Evolutionary conservation across 2,329 filamentous ascomycete genomes (phyloP).

Genomic region (Ilyonectria mors-panacis): DNA sequence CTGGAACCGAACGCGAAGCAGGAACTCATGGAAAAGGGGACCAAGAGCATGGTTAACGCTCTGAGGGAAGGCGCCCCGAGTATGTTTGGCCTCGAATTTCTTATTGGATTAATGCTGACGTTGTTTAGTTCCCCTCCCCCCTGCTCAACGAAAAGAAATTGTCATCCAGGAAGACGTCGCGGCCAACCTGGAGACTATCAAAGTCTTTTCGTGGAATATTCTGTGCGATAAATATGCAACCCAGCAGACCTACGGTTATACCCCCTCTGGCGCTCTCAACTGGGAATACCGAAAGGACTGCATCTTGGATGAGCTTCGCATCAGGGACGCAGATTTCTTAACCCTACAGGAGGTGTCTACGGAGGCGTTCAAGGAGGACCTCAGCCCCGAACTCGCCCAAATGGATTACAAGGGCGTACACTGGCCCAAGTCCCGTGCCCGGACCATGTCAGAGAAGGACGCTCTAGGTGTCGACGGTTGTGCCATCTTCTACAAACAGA

Average conservation of each 20-base stretch:
- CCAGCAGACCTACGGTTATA: conserved; percentile 88
- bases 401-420: conserved; percentile 95
- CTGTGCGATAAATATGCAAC: conserved; percentile 96
- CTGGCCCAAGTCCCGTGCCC: conserved; percentile 90
- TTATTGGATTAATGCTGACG: conserved; percentile 39
- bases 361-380: conserved; percentile 92
- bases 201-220: conserved; percentile 94
- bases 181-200: conserved; percentile 77
- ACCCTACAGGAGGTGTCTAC: conserved; percentile 95
- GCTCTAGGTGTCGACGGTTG: conserved; percentile 94
- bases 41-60: conserved; percentile 85
- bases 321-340: conserved; percentile 88
- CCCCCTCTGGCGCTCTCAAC: conserved; percentile 82
- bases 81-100: conserved; percentile 63
- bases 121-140: conserved; percentile 79
- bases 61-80: conserved; percentile 88
- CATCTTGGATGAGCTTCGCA: conserved; percentile 86
- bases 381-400: conserved; percentile 87
- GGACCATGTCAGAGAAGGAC: conserved; percentile 92
- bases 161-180: conserved; percentile 79
- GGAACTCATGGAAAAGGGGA: conserved; percentile 89
- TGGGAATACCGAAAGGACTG: conserved; percentile 91
- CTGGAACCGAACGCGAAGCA: conserved; percentile 82
- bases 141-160: conserved; percentile 82
- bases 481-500: conserved; percentile 95